Evolutionary conservation across 192 early-diverging fungal species (phyloP).

Genomic region (Glomus cerebriforme): DNA sequence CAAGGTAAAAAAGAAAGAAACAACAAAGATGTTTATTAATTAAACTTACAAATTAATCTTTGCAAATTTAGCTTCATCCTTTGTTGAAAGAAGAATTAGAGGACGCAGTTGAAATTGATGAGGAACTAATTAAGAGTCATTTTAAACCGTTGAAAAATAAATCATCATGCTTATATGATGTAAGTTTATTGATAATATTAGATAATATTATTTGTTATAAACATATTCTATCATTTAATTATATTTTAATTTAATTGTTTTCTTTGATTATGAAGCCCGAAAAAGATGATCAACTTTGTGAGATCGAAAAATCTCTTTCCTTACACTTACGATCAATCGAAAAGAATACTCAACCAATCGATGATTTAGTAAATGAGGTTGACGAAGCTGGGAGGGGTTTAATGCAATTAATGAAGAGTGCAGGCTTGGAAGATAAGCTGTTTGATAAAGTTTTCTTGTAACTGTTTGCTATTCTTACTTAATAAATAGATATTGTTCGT

Average conservation of each 20-base stretch:
- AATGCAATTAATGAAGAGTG: neutral
- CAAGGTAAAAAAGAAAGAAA: neutral
- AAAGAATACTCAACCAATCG: neutral
- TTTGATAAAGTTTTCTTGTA: neutral
- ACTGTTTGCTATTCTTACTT: too few species aligned
- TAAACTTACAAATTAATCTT: too few species aligned
- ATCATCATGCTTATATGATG: neutral
- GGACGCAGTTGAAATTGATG: neutral
- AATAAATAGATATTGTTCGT: too few species aligned
- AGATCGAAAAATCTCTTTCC: neutral
- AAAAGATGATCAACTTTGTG: slow-evolving; percentile 1
- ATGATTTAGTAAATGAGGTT: slow-evolving; percentile 3
- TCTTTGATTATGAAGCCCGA: neutral
- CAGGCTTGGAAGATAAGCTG: neutral
- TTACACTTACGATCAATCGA: neutral
- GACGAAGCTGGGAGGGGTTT: neutral
- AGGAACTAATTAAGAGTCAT: slow-evolving; percentile 1
- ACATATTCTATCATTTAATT: neutral
- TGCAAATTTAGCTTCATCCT: neutral
- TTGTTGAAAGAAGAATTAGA: neutral
- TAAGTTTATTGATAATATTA: neutral
- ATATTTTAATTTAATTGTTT: neutral
- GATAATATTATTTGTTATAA: neutral
- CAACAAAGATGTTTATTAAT: too few species aligned
- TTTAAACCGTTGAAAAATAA: neutral